A percentile compares a stretch with the other conserved stretches of the same genome.
phyloP scores from a whole-genome alignment of 2,329 filamentous ascomycete species.

The Orbilia ellipsospora region DNA sequence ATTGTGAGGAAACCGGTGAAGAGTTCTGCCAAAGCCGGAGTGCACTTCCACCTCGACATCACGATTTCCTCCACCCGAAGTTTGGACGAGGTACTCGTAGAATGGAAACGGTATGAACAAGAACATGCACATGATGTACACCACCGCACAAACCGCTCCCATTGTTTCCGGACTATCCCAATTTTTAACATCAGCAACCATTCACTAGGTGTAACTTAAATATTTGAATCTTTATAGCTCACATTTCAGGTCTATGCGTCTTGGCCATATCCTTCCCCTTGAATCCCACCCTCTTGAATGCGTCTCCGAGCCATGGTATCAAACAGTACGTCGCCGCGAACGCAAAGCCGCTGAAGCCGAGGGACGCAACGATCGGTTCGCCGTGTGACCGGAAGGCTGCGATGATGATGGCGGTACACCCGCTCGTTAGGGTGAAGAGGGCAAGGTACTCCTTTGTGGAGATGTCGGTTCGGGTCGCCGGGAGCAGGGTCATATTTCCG shows the following conservation, averaged over 20 bases:
- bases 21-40: slow-evolving; percentile 82
- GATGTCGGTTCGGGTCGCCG: slow-evolving; percentile 49
- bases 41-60: slow-evolving; percentile 81
- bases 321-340: slow-evolving; percentile 85
- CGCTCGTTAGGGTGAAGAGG: slow-evolving; percentile 71
- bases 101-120: slow-evolving; percentile 96
- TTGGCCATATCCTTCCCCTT: slow-evolving; percentile 92
- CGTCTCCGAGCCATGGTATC: slow-evolving; percentile 91
- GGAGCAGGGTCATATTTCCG: slow-evolving; percentile 43
- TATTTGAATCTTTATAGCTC: slow-evolving; percentile 59
- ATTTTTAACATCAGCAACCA: background rate
- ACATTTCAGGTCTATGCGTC: slow-evolving; percentile 78
- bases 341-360: slow-evolving; percentile 85
- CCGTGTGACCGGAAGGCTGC: slow-evolving; percentile 87
- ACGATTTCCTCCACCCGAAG: slow-evolving; percentile 89
- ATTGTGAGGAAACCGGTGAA: slow-evolving; percentile 92
- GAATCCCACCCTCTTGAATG: slow-evolving; percentile 87
- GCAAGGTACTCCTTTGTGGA: slow-evolving; percentile 54
- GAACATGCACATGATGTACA: slow-evolving; percentile 89
- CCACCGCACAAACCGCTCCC: slow-evolving; percentile 90
- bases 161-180: slow-evolving; percentile 82
- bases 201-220: slow-evolving; percentile 14
- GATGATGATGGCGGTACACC: slow-evolving; percentile 77
- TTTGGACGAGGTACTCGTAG: slow-evolving; percentile 97
- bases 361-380: slow-evolving; percentile 86